These are phyloP conservation scores for Juncus inflexus DNA, from an alignment of 176 grass and related monocot species.

Conservation along the genomic window DNA sequence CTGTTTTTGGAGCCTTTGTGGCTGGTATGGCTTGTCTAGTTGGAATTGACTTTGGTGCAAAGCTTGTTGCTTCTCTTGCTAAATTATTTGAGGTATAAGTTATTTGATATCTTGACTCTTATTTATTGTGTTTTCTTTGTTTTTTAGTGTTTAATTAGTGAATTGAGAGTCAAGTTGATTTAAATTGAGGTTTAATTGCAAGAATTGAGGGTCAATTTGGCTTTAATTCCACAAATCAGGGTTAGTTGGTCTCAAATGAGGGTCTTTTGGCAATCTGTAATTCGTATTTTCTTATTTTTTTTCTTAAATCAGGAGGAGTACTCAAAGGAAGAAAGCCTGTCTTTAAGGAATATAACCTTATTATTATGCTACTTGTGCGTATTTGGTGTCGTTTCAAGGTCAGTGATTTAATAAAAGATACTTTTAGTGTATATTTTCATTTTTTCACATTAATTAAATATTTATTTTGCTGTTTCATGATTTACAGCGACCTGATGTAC, in stretches of 20 bases:
- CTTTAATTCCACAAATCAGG: too few species aligned
- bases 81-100: conserved; percentile 69
- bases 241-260: too few species aligned
- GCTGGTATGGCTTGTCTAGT: conserved; percentile 90
- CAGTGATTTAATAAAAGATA: conserved; percentile 7
- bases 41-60: conserved; percentile 84
- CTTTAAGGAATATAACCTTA: conserved; percentile 74
- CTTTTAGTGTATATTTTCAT: too few species aligned
- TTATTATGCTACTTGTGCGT: conserved; percentile 71
- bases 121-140: background rate
- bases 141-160: too few species aligned
- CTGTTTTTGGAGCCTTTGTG: conserved; percentile 87
- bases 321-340: conserved; percentile 67
- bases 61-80: conserved; percentile 73
- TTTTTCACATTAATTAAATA: too few species aligned
- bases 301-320: conserved; percentile 62
- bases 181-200: too few species aligned
- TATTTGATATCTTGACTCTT: background rate
- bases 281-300: conserved; percentile 17
- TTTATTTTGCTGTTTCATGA: background rate
- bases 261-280: background rate
- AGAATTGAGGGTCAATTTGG: too few species aligned
- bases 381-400: conserved; percentile 83
- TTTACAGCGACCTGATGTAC: conserved; percentile 68
- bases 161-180: too few species aligned